phyloP scores from a whole-genome alignment of 495 filamentous ascomycete genomes.

The Ramalina intermedia region DNA sequence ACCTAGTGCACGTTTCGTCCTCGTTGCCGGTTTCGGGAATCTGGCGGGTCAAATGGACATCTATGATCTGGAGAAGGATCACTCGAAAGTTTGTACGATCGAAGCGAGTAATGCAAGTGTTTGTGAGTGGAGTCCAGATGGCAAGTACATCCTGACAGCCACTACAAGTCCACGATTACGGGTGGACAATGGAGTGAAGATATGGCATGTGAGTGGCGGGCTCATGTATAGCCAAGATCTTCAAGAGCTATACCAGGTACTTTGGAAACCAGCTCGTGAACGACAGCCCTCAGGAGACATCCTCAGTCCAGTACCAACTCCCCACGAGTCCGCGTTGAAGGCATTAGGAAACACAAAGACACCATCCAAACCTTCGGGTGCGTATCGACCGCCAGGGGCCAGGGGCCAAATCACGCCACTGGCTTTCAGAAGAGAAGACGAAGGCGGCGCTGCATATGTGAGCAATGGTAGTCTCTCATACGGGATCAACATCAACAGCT shows the following conservation, averaged over 20 bases:
- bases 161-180: slow-evolving; percentile 88
- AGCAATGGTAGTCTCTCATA: slow-evolving; percentile 58
- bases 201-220: slow-evolving; percentile 84
- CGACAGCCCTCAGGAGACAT: slow-evolving; percentile 45
- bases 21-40: slow-evolving; percentile 95
- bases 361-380: slow-evolving; percentile 85
- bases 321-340: slow-evolving; percentile 70
- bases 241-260: slow-evolving; percentile 82
- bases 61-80: slow-evolving; percentile 87
- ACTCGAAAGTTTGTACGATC: slow-evolving; percentile 79
- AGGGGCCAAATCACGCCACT: slow-evolving; percentile 77
- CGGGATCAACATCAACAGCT: slow-evolving; percentile 52
- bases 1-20: slow-evolving; percentile 78
- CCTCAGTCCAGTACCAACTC: slow-evolving; percentile 58
- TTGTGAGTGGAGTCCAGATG: slow-evolving; percentile 93
- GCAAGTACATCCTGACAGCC: slow-evolving; percentile 85
- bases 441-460: slow-evolving; percentile 81
- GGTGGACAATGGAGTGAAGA: slow-evolving; percentile 89
- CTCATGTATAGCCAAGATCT: slow-evolving; percentile 93
- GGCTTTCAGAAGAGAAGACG: slow-evolving; percentile 94
- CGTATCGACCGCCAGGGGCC: slow-evolving; percentile 92
- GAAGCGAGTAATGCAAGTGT: slow-evolving; percentile 91
- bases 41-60: slow-evolving; percentile 94
- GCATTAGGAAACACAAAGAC: slow-evolving; percentile 80
- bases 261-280: slow-evolving; percentile 52